Conservation (phyloP, 352 stramenopile species). For the Phytophthora sansomeana region DNA sequence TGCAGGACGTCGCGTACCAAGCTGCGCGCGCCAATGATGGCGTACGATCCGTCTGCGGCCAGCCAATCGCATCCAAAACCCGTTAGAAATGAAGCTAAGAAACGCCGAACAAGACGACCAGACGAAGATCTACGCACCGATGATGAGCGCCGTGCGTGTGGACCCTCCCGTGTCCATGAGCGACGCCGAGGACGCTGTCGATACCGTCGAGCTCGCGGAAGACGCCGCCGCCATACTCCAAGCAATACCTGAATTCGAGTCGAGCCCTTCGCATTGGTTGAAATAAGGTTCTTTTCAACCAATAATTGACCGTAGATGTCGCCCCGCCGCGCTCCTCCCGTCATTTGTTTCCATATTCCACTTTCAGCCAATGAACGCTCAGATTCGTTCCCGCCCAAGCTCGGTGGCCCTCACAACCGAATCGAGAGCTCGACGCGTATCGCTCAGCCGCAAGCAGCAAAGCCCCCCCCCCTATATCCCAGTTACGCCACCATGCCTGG, state of each 20-base stretch:
- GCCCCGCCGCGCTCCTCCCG: conserved; percentile 27
- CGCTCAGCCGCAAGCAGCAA: conserved; percentile 11
- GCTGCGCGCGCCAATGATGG: conserved; percentile 60
- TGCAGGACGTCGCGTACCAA: conserved; percentile 39
- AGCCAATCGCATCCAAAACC: conserved; percentile 8
- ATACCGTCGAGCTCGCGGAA: conserved; percentile 16
- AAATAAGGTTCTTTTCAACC: conserved; percentile 24
- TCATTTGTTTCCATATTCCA: conserved; percentile 31
- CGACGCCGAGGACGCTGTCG: conserved; percentile 26
- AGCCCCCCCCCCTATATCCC: conserved; percentile 3
- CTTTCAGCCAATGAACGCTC: neutral
- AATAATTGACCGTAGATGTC: conserved; percentile 20
- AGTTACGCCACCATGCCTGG: conserved; percentile 63
- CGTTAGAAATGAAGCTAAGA: conserved; percentile 8
- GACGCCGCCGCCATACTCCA: conserved; percentile 6
- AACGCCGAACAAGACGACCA: neutral
- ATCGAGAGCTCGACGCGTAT: conserved; percentile 36
- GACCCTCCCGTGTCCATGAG: conserved; percentile 16
- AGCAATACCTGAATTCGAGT: neutral
- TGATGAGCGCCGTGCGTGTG: conserved; percentile 65
- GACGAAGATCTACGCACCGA: conserved; percentile 42
- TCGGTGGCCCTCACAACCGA: conserved; percentile 47
- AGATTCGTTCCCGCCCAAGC: conserved; percentile 21
- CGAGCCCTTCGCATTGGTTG: conserved; percentile 16
- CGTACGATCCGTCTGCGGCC: conserved; percentile 71